Evolutionary conservation across 2,329 filamentous ascomycete species (phyloP), one percentile per base, ranked within the genome.

Genomic region (Pseudogymnoascus sp.): DNA sequence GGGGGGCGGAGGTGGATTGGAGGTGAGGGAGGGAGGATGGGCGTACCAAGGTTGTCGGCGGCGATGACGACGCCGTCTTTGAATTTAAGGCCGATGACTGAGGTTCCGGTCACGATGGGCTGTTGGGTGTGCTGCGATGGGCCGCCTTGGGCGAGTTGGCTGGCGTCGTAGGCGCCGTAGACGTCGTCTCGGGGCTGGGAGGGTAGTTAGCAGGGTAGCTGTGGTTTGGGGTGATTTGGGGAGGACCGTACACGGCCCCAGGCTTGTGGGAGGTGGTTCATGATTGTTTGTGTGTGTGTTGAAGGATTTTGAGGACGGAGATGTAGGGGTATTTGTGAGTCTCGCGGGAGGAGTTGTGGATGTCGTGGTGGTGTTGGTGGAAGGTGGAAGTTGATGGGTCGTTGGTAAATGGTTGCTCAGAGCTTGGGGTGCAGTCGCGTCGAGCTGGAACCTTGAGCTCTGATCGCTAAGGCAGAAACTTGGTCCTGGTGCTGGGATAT

Each of bases 41-140:
- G 8, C 81, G 62, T 81, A 96, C 92, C 92, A 67, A 99, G 80
- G 80, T 97, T 99, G 78, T 99, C 94, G 71, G 94, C 91, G 61
- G 93, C 94, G 75, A 99, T 93, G 72, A 96, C 92, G 67, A 99
- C 92, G 73, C 94, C 94, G 69, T 92, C 91, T 73, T 92, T 93
- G 83, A 92, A 99, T 81, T 97, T 97, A 75, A 97, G 83, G 67
- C 88, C 94, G 63, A 99, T 78, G 66, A 99, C 94, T 61, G 94
- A 97, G 59, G 94, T 97, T 73, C 94, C 94, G 61, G 94, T 99
- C 66, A 99, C 94, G 69, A 96, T 88, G 71, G 94, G 94, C 33
- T 86, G 87, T 78, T 96, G 92, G 62, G 94, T 97, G 77, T 95
- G 91, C 72, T 92, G 85, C 74, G 85, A 92, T 63, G 92, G 91